phyloP scores from a whole-genome alignment of 2,329 filamentous ascomycete genomes.

The Trichoderma lentiforme region DNA sequence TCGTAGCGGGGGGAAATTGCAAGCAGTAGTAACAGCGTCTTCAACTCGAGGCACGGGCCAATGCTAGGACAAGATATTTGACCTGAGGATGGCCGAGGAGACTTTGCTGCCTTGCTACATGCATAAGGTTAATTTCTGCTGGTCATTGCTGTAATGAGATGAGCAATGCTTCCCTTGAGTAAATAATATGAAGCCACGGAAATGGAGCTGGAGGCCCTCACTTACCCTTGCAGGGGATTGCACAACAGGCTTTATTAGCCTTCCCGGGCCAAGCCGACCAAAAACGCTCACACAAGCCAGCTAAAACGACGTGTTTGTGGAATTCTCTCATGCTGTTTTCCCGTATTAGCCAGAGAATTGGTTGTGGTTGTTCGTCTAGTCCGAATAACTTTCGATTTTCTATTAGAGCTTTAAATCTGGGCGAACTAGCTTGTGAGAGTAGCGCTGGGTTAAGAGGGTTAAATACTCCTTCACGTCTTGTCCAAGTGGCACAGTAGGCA shows the following conservation, averaged over 20 bases:
- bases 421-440: neutral
- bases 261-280: neutral
- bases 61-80: neutral
- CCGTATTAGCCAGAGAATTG: neutral
- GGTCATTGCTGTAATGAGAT: neutral
- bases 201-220: neutral
- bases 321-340: neutral
- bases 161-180: neutral
- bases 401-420: neutral
- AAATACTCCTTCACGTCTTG: neutral
- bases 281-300: neutral
- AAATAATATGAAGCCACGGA: neutral
- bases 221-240: neutral
- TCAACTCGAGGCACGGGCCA: slow-evolving; percentile 1
- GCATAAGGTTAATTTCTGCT: neutral
- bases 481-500: neutral
- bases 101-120: neutral
- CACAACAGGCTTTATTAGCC: neutral
- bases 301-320: neutral
- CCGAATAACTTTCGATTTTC: neutral
- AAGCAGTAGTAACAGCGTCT: neutral
- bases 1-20: neutral
- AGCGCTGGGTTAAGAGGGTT: neutral
- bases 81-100: neutral
- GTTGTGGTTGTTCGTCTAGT: neutral